Conservation (phyloP, 306 rosid species). For the Castanospermum australe region DNA sequence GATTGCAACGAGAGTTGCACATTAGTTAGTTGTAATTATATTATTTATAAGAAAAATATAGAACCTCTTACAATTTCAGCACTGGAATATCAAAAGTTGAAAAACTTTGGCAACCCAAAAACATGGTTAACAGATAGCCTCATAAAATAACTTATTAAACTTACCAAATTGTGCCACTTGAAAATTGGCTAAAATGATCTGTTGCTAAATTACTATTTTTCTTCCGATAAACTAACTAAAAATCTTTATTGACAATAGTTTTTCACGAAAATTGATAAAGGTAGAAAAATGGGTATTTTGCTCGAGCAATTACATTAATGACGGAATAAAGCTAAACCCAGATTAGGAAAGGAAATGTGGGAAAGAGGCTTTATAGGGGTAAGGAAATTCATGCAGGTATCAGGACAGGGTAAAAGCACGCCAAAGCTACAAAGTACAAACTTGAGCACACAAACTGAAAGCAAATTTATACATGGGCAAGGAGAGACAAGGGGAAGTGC, state of each 20-base stretch:
- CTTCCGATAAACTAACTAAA: neutral
- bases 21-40: neutral
- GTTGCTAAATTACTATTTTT: neutral
- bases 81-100: neutral
- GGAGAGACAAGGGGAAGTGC: neutral
- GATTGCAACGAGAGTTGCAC: constrained; percentile 2
- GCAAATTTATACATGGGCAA: neutral
- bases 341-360: neutral
- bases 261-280: neutral
- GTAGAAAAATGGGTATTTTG: neutral
- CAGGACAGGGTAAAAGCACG: neutral
- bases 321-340: neutral
- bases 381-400: neutral
- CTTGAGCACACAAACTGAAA: neutral
- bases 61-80: neutral
- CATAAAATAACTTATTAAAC: neutral
- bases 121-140: neutral
- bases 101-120: constrained; percentile 9
- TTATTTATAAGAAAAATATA: neutral
- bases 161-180: neutral
- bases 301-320: neutral
- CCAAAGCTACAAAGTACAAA: neutral
- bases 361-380: neutral
- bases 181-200: neutral
- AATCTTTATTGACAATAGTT: neutral